Conservation (phyloP, 202 grass and related monocot genomes). For the Cymbopogon flexuosus region DNA sequence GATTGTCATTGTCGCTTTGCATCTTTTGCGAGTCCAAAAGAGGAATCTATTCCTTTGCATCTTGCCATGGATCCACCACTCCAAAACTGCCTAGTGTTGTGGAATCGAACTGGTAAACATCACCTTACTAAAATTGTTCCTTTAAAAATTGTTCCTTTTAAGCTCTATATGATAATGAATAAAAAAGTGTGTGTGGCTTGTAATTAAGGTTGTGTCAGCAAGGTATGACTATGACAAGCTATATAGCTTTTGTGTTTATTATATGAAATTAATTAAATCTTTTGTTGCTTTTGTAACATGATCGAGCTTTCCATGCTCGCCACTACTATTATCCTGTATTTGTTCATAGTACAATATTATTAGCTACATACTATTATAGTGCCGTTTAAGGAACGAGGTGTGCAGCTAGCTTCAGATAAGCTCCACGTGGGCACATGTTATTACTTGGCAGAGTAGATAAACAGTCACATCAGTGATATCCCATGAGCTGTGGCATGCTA, state of each 20-base stretch:
- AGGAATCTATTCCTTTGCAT: not conserved
- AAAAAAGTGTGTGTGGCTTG: not conserved
- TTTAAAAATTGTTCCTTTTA: not conserved
- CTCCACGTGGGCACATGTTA: not conserved
- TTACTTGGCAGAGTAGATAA: slow-evolving; percentile 3
- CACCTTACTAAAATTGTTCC: not conserved
- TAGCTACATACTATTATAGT: not conserved
- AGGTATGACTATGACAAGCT: not conserved
- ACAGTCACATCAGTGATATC: slow-evolving; percentile 11
- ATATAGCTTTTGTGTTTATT: not conserved
- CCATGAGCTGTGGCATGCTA: not conserved
- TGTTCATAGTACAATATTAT: not conserved
- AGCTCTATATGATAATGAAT: not conserved
- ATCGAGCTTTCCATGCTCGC: not conserved
- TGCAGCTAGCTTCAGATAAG: not conserved
- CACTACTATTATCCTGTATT: not conserved
- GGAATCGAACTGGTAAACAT: not conserved
- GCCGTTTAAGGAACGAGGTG: not conserved
- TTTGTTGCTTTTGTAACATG: not conserved
- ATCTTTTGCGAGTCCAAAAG: not conserved
- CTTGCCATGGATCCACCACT: not conserved
- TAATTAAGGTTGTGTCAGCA: slow-evolving; percentile 3
- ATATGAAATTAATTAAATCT: slow-evolving; percentile 9
- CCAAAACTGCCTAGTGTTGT: not conserved
- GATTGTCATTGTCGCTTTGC: not conserved